Evolutionary conservation across 768 basidiomycete species (phyloP).

Genomic region (Strobilomyces confusus): DNA sequence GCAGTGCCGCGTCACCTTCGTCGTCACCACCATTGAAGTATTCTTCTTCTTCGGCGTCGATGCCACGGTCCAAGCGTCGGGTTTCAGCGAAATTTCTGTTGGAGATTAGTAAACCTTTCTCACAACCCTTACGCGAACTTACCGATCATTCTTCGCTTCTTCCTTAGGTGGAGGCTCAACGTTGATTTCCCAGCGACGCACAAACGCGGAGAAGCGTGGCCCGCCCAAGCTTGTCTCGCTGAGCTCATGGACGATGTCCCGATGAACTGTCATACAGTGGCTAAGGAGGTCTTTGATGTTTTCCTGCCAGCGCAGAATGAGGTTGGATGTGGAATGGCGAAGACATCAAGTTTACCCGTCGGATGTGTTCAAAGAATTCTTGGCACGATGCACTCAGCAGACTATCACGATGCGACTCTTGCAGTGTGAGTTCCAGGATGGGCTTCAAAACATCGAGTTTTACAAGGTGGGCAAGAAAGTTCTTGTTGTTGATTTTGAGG

Average conservation of each 20-base stretch:
- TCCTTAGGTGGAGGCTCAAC: conserved; percentile 67
- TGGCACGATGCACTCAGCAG: conserved; percentile 92
- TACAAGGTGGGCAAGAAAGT: conserved; percentile 67
- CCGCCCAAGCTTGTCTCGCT: conserved; percentile 57
- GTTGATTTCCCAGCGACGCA: conserved; percentile 89
- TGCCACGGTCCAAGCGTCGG: conserved; percentile 39
- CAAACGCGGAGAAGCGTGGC: conserved; percentile 66
- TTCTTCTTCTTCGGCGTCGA: conserved; percentile 82
- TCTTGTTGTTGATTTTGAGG: conserved; percentile 77
- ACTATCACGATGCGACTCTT: conserved; percentile 85
- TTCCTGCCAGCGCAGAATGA: conserved; percentile 48
- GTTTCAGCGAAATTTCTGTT: conserved; percentile 40
- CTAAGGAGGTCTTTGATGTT: conserved; percentile 84
- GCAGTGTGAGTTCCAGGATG: conserved; percentile 76
- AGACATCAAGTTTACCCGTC: conserved; percentile 54
- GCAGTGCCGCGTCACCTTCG: conserved; percentile 48
- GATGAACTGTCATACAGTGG: conserved; percentile 78
- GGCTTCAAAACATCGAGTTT: conserved; percentile 84
- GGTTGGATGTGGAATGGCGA: neutral
- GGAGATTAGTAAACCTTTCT: conserved; percentile 9
- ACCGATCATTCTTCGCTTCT: conserved; percentile 51
- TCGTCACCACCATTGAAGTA: conserved; percentile 93
- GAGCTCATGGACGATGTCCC: conserved; percentile 59
- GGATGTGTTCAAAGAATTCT: conserved; percentile 91
- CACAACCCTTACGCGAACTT: conserved; percentile 17